These are phyloP conservation scores for Suillus hirtellus DNA, from an alignment of 768 basidiomycete genomes.

Conservation along the genomic window DNA sequence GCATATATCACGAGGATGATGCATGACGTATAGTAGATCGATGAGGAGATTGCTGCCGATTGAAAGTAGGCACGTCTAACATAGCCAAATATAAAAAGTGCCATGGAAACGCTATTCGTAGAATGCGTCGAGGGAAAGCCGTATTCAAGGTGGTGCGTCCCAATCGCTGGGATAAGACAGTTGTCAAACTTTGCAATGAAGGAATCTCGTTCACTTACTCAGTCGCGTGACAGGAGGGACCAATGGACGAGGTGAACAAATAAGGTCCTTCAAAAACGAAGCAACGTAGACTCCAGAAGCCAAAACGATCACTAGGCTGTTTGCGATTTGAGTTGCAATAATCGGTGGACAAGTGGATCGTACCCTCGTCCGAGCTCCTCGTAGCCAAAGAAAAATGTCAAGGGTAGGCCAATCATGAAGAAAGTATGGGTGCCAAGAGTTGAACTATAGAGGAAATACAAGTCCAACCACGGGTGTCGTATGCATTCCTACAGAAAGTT, in stretches of 20 bases:
- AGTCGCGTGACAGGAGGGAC: conserved; percentile 89
- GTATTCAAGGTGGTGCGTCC: conserved; percentile 84
- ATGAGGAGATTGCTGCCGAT: conserved; percentile 43
- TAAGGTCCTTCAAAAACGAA: conserved; percentile 84
- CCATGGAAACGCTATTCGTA: conserved; percentile 88
- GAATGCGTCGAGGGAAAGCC: conserved; percentile 97
- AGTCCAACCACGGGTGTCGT: conserved; percentile 68
- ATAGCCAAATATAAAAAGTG: conserved; percentile 71
- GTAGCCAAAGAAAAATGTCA: conserved; percentile 88
- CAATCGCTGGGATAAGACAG: conserved; percentile 52
- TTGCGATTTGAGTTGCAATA: conserved; percentile 15
- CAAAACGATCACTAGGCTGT: conserved; percentile 67
- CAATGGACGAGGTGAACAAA: conserved; percentile 89
- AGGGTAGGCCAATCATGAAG: conserved; percentile 88
- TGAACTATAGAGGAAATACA: conserved; percentile 83
- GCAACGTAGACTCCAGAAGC: conserved; percentile 84
- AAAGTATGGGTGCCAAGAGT: conserved; percentile 85
- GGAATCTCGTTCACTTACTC: conserved; percentile 48
- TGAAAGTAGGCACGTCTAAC: conserved; percentile 49
- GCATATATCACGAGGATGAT: conserved; percentile 56
- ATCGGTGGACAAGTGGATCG: conserved; percentile 9
- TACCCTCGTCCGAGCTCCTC: conserved; percentile 72
- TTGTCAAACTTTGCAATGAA: conserved; percentile 1
- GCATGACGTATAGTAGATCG: conserved; percentile 43
- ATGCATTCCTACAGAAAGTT: conserved; percentile 43